Evolutionary conservation across 2,329 filamentous ascomycete genomes (phyloP).

Genomic region (Epichloe elymi): DNA sequence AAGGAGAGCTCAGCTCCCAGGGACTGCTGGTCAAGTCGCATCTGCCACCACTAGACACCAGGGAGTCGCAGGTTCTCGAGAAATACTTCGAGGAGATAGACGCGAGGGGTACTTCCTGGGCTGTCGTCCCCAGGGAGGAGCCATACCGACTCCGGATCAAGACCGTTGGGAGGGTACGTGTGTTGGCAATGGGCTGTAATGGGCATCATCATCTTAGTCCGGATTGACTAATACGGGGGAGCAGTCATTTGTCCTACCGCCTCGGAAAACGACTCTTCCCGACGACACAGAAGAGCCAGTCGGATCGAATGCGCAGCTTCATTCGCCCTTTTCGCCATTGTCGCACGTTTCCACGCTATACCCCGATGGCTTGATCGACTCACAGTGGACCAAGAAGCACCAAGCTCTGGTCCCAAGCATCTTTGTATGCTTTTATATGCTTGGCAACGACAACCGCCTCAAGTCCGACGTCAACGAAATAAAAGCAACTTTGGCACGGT

Average conservation of each 20-base stretch:
- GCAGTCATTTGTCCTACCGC: slow-evolving; percentile 43
- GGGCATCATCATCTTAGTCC: not conserved
- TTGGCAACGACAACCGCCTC: slow-evolving; percentile 72
- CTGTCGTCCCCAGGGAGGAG: slow-evolving; percentile 37
- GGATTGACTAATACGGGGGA: slow-evolving; percentile 13
- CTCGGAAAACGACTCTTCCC: slow-evolving; percentile 41
- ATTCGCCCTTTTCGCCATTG: slow-evolving; percentile 84
- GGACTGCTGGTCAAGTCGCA: slow-evolving; percentile 57
- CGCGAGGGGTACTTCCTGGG: slow-evolving; percentile 54
- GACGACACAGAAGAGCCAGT: slow-evolving; percentile 36
- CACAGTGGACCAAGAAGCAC: slow-evolving; percentile 78
- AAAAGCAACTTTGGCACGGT: slow-evolving; percentile 51
- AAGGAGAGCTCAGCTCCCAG: slow-evolving; percentile 41
- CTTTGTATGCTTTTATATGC: slow-evolving; percentile 67
- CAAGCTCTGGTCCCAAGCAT: slow-evolving; percentile 71
- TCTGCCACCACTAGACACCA: slow-evolving; percentile 50
- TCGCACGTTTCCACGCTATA: slow-evolving; percentile 73
- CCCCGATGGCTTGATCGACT: slow-evolving; percentile 76
- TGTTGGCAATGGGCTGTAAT: not conserved
- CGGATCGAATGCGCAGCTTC: slow-evolving; percentile 44
- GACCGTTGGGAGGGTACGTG: slow-evolving; percentile 68
- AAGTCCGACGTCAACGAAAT: slow-evolving; percentile 76
- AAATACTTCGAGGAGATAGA: slow-evolving; percentile 54
- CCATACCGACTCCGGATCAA: slow-evolving; percentile 54
- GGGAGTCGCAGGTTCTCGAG: slow-evolving; percentile 51